These are phyloP conservation scores for Backusella liffmaniae DNA, from an alignment of 192 early-diverging fungal species.

Conservation along the genomic window DNA sequence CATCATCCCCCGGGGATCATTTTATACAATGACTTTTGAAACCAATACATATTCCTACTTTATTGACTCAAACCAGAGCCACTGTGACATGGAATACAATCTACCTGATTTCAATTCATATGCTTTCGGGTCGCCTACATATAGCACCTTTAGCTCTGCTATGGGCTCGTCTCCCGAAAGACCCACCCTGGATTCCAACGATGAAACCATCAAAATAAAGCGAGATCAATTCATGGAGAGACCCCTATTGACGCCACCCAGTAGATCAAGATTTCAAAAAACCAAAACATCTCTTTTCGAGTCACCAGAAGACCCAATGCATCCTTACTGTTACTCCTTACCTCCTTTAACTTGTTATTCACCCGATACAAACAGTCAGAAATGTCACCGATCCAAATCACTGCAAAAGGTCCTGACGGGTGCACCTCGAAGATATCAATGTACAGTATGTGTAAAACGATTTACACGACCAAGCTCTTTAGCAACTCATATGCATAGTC, in stretches of 20 bases:
- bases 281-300: neutral
- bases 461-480: slow-evolving; percentile 26
- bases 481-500: slow-evolving; percentile 23
- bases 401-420: neutral
- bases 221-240: neutral
- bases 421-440: slow-evolving; percentile 32
- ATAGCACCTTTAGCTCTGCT: neutral
- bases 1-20: neutral
- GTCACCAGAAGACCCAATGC: neutral
- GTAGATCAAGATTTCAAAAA: neutral
- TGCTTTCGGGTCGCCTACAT: neutral
- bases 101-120: neutral
- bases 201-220: no score
- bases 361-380: neutral
- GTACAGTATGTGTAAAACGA: slow-evolving; percentile 16
- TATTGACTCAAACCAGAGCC: neutral
- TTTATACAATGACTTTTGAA: neutral
- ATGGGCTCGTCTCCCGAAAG: neutral
- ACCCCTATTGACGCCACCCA: neutral
- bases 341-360: slow-evolving; percentile 1
- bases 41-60: neutral
- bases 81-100: neutral
- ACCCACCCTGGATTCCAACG: no score
- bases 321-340: neutral
- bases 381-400: neutral